Conservation (phyloP, 306 rosid genomes). For the Macrotyloma uniflorum region DNA sequence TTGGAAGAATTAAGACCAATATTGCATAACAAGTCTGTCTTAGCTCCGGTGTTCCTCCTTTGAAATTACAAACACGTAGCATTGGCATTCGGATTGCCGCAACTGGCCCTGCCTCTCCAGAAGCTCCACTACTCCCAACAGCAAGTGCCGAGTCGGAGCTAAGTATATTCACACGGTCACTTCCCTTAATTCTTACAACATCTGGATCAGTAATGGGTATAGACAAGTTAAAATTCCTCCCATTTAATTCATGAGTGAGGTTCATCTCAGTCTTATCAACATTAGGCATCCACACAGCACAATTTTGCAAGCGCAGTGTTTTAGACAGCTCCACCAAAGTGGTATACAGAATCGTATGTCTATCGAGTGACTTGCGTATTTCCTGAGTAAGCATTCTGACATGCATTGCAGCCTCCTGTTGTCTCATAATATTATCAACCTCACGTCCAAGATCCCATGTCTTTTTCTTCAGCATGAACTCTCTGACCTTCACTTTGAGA, state of each 20-base stretch:
- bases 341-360: conserved; percentile 82
- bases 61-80: conserved; percentile 90
- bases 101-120: conserved; percentile 77
- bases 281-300: conserved; percentile 99
- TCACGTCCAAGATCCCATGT: conserved; percentile 98
- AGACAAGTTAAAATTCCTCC: conserved; percentile 56
- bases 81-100: conserved; percentile 99
- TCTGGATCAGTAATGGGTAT: conserved; percentile 77
- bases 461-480: conserved; percentile 96
- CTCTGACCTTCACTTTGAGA: conserved; percentile 97
- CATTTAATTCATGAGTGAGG: conserved; percentile 81
- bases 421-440: conserved; percentile 86
- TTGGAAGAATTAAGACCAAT: conserved; percentile 89
- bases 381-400: conserved; percentile 99
- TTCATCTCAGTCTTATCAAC: conserved; percentile 81
- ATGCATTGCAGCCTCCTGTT: conserved; percentile 85
- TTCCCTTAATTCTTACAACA: conserved; percentile 65
- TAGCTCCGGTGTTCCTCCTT: conserved; percentile 96
- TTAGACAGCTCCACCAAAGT: conserved; percentile 93
- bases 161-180: conserved; percentile 67
- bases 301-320: conserved; percentile 86
- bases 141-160: conserved; percentile 75
- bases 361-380: conserved; percentile 94
- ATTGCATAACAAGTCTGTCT: conserved; percentile 84
- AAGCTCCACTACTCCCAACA: conserved; percentile 61